Percentiles rank a stretch among this genome's conserved stretches.
phyloP scores from a whole-genome alignment of 345 rosid genomes.

The Salix suchowensis region DNA sequence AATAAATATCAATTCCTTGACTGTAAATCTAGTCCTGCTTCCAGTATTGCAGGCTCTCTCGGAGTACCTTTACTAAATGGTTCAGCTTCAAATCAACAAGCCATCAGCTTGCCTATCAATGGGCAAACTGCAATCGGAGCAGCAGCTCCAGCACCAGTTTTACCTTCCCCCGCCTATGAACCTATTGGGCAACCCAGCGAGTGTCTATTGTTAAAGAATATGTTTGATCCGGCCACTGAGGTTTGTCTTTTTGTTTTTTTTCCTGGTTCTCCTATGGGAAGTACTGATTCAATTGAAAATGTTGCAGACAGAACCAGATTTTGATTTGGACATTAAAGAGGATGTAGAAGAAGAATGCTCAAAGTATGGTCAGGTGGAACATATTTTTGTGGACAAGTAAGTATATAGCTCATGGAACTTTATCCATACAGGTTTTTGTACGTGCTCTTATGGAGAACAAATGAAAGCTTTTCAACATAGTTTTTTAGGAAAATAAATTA shows the following conservation, averaged over 20 bases:
- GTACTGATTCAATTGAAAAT: constrained; percentile 8
- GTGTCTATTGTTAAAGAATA: constrained; percentile 79
- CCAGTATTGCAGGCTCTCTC: constrained; percentile 62
- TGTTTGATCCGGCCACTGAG: constrained; percentile 94
- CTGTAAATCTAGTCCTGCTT: background rate
- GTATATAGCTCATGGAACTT: constrained; percentile 12
- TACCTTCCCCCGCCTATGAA: constrained; percentile 45
- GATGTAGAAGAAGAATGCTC: constrained; percentile 84
- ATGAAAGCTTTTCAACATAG: background rate
- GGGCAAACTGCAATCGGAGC: constrained; percentile 52
- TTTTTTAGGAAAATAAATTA: background rate
- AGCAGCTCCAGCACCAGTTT: constrained; percentile 44
- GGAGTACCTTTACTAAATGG: constrained; percentile 71
- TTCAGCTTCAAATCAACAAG: constrained; percentile 43
- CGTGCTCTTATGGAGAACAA: background rate
- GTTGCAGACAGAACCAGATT: constrained; percentile 75
- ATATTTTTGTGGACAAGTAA: constrained; percentile 83
- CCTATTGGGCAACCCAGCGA: constrained; percentile 72
- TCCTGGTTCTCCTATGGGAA: background rate
- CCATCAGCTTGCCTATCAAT: constrained; percentile 44
- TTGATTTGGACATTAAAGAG: constrained; percentile 69
- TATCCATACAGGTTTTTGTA: background rate
- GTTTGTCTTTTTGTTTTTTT: constrained; percentile 30
- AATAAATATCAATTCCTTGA: background rate
- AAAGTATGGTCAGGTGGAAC: constrained; percentile 70